Percentiles rank a stretch among this genome's conserved stretches.
Conservation (phyloP, 805 yeast species). For the Schizosaccharomyces osmophilus region DNA sequence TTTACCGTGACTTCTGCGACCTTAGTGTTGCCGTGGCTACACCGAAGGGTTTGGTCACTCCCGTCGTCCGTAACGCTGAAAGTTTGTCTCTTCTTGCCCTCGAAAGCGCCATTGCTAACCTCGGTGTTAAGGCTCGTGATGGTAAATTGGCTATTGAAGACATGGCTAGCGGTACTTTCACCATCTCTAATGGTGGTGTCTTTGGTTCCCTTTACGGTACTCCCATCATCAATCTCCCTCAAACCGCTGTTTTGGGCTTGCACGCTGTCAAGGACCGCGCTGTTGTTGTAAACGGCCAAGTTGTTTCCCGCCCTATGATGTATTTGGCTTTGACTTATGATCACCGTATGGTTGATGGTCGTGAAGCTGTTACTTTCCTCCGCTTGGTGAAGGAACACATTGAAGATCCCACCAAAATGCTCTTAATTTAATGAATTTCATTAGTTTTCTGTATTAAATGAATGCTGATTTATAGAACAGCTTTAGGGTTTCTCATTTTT, state of each 20-base stretch:
- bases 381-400: conserved; percentile 87
- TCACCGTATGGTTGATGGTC: conserved; percentile 92
- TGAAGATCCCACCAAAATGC: conserved; percentile 98
- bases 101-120: conserved; percentile 56
- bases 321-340: conserved; percentile 94
- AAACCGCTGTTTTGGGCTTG: conserved; percentile 90
- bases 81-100: conserved; percentile 66
- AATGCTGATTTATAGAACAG: background rate
- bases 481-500: background rate
- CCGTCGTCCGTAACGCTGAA: conserved; percentile 92
- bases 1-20: conserved; percentile 88
- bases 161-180: conserved; percentile 98
- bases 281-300: conserved; percentile 83
- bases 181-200: conserved; percentile 97
- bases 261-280: conserved; percentile 97
- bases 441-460: background rate
- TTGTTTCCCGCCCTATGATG: conserved; percentile 98
- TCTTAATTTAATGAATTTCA: conserved; percentile 19
- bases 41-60: conserved; percentile 96
- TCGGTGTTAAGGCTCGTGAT: conserved; percentile 88
- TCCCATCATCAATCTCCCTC: conserved; percentile 94
- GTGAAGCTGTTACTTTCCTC: conserved; percentile 95
- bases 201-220: conserved; percentile 95
- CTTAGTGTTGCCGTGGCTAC: conserved; percentile 94
- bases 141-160: conserved; percentile 90